phyloP scores from a whole-genome alignment of 2,329 filamentous ascomycete genomes.

The Fusarium penzigii region DNA sequence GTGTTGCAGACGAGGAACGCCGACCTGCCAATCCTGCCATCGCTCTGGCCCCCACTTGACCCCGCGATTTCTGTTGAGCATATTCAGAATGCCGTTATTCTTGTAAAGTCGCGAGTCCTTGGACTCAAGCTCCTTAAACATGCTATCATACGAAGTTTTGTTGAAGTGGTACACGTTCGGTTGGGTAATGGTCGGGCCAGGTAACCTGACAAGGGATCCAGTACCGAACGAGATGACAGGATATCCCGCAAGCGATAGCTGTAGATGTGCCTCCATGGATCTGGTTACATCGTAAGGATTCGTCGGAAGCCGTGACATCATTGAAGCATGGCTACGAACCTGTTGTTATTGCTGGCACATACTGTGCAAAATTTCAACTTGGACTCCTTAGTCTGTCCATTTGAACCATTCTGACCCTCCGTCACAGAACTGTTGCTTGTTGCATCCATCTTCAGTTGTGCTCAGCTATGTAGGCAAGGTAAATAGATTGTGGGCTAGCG shows the following conservation, averaged over 20 bases:
- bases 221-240: constrained; percentile 99
- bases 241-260: constrained; percentile 80
- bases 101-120: constrained; percentile 89
- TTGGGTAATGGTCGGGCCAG: constrained; percentile 86
- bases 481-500: constrained; percentile 12
- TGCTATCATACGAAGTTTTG: constrained; percentile 89
- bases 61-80: constrained; percentile 87
- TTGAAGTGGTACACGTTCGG: constrained; percentile 99
- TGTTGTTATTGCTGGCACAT: constrained; percentile 98
- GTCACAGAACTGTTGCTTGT: constrained; percentile 40
- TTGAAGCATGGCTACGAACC: constrained; percentile 54
- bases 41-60: constrained; percentile 96
- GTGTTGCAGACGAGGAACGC: constrained; percentile 78
- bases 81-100: constrained; percentile 90
- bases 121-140: constrained; percentile 84
- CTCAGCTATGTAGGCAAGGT: constrained; percentile 18
- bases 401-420: constrained; percentile 44
- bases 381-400: constrained; percentile 62
- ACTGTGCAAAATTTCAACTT: constrained; percentile 97
- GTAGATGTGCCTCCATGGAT: constrained; percentile 93
- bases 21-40: constrained; percentile 96
- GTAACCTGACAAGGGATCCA: constrained; percentile 88
- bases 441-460: constrained; percentile 40
- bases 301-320: neutral
- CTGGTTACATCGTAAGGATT: constrained; percentile 21